Evolutionary conservation across 2,329 filamentous ascomycete species (phyloP).

Genomic region (Leptographium flavum): DNA sequence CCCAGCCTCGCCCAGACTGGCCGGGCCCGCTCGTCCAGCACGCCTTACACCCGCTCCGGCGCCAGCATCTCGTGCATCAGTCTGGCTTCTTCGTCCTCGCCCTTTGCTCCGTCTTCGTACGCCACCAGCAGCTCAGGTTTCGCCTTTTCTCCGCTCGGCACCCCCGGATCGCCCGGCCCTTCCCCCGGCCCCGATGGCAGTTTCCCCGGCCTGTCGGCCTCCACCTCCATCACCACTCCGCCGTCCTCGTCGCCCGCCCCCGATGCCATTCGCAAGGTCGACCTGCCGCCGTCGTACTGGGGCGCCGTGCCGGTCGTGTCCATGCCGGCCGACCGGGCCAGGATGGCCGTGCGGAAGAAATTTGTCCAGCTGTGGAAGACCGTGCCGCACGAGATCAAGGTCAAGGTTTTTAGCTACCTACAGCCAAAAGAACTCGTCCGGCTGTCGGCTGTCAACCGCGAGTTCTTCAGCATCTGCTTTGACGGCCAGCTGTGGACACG

Average conservation of each 20-base stretch:
- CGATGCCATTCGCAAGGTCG: slow-evolving; percentile 35
- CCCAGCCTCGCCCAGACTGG: slow-evolving; percentile 53
- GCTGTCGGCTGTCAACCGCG: slow-evolving; percentile 61
- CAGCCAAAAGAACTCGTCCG: slow-evolving; percentile 68
- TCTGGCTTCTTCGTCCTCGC: slow-evolving; percentile 29
- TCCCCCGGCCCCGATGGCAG: slow-evolving; percentile 1
- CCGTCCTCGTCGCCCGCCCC: slow-evolving; percentile 24
- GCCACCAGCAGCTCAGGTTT: slow-evolving; percentile 9
- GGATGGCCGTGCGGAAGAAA: slow-evolving; percentile 14
- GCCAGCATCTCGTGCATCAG: slow-evolving; percentile 38
- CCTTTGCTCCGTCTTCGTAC: slow-evolving; percentile 21
- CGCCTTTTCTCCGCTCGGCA: slow-evolving; percentile 16
- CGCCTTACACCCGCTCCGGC: slow-evolving; percentile 45
- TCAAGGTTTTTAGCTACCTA: slow-evolving; percentile 64
- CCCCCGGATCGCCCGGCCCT: slow-evolving; percentile 14
- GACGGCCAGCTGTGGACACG: slow-evolving; percentile 88
- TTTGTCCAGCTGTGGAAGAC: slow-evolving; percentile 60
- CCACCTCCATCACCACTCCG: slow-evolving; percentile 19
- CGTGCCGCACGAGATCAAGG: slow-evolving; percentile 70
- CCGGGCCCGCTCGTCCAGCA: slow-evolving; percentile 51
- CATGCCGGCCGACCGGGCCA: slow-evolving; percentile 42
- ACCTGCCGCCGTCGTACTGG: slow-evolving; percentile 27
- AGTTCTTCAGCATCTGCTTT: slow-evolving; percentile 73
- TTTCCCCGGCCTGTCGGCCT: slow-evolving; percentile 2
- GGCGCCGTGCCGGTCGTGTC: no score